phyloP scores from a whole-genome alignment of 1,139 yeast species.

The Debaryomyces robertsiae region DNA sequence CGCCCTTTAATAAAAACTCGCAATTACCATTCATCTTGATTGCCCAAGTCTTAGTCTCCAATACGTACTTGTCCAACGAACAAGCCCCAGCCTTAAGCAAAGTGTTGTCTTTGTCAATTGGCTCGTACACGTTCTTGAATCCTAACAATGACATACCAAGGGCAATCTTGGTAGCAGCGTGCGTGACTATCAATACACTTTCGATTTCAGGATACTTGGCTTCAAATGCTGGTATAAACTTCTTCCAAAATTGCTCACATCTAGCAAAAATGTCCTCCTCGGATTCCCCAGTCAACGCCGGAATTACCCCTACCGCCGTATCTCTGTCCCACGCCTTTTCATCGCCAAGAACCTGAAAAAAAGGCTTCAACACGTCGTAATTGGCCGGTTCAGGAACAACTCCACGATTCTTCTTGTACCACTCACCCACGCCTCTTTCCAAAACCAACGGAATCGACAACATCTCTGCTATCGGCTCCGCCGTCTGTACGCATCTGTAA shows the following conservation, averaged over 20 bases:
- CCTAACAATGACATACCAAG: conserved; percentile 69
- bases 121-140: conserved; percentile 46
- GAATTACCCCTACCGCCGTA: conserved; percentile 50
- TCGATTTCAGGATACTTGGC: conserved; percentile 54
- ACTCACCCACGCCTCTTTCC: conserved; percentile 76
- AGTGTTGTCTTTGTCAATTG: conserved; percentile 45
- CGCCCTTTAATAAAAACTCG: conserved; percentile 69
- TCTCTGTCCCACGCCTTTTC: conserved; percentile 47
- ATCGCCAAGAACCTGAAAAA: conserved; percentile 52
- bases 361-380: conserved; percentile 45
- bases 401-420: conserved; percentile 60
- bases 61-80: conserved; percentile 40
- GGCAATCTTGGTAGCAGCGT: conserved; percentile 84
- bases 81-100: conserved; percentile 53
- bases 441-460: conserved; percentile 58
- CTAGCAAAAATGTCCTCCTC: conserved; percentile 62
- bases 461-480: conserved; percentile 62
- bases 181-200: conserved; percentile 66
- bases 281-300: conserved; percentile 62
- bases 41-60: conserved; percentile 47
- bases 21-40: conserved; percentile 68
- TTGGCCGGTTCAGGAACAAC: conserved; percentile 63
- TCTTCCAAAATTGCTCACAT: conserved; percentile 49
- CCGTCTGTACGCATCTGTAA: conserved; percentile 86
- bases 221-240: conserved; percentile 56